Evolutionary conservation across 2,329 filamentous ascomycete genomes (phyloP), one percentile per base, ranked within the genome.

Genomic region (Apiospora pterosperma): DNA sequence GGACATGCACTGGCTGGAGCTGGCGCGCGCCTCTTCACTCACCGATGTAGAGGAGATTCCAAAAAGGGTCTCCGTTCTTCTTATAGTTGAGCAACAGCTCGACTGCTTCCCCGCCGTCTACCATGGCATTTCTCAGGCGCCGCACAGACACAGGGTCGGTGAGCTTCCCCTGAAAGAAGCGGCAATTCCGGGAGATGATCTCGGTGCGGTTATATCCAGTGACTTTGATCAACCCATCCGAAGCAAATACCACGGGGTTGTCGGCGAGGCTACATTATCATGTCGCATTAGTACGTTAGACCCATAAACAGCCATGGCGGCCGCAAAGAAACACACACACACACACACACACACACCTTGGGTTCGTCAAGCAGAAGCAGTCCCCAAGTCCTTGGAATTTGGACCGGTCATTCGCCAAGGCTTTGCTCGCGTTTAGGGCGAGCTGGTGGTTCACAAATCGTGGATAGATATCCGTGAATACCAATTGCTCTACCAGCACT

Each of bases 391-490:
- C 80, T 58, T 76, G 74, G 62, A 79, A 82, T 62, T 68, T 74
- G 36, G 72, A 65, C 8, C 80, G 78, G 65, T 74, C 74, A 4
- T 74, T 62, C 10, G 62, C 62, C 28, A 66, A 58, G 10, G 65
- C 65, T 34, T 55, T 52, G 6, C 62, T 72, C n/a, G 81, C 78
- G 60, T 79, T 80, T 44, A 79, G 70, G 12, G 78, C 78, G 62
- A 86, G 75, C 70, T 85, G 83, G 67, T 83, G 76, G 60, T 80
- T 80, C 23, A 84, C 79, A 67, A 85, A 86, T 42, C 78, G 75
- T 3, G 82, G 82, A 67, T 84, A 86, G 16, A 84, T 75, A 55
- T 82, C 77, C 10, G 71, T 74, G 21, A 77, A 71, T 6, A 84
- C 71, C 0, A 81, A 71, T 23, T 75, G 75, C 64, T 83, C 78